Conservation (phyloP, 139 green algal genomes). For the Micractinium conductrix region DNA sequence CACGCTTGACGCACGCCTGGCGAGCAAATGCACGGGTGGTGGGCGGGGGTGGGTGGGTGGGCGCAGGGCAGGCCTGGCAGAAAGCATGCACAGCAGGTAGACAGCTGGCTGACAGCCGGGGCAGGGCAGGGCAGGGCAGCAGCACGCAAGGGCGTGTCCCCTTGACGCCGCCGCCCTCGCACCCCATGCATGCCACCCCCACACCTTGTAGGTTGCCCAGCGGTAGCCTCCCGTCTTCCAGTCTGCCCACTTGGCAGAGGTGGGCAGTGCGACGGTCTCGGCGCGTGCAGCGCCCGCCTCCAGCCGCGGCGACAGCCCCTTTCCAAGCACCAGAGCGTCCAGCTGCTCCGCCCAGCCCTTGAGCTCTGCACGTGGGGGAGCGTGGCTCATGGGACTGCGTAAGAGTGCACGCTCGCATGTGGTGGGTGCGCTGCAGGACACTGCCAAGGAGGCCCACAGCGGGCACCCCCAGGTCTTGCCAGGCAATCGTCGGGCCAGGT, state of each 20-base stretch:
- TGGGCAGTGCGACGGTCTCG: neutral
- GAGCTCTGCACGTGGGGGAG: no score
- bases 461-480: no score
- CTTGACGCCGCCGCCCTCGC: neutral
- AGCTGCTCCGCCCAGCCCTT: neutral
- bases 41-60: no score
- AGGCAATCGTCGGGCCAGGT: no score
- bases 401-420: no score
- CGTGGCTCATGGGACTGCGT: no score
- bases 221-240: neutral
- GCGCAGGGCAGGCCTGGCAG: no score
- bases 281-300: neutral
- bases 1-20: constrained; percentile 9
- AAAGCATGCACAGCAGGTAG: neutral
- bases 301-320: neutral
- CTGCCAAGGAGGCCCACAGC: no score
- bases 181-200: neutral
- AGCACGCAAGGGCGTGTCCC: no score
- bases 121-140: neutral
- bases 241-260: neutral
- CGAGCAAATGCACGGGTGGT: no score
- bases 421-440: no score
- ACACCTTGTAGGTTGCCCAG: constrained; percentile 3
- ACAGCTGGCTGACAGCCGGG: neutral
- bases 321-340: neutral